A percentile compares a stretch with the other conserved stretches of the same genome.
Evolutionary conservation across 2,329 filamentous ascomycete genomes (phyloP).

Genomic region (Curvularia spicifera): DNA sequence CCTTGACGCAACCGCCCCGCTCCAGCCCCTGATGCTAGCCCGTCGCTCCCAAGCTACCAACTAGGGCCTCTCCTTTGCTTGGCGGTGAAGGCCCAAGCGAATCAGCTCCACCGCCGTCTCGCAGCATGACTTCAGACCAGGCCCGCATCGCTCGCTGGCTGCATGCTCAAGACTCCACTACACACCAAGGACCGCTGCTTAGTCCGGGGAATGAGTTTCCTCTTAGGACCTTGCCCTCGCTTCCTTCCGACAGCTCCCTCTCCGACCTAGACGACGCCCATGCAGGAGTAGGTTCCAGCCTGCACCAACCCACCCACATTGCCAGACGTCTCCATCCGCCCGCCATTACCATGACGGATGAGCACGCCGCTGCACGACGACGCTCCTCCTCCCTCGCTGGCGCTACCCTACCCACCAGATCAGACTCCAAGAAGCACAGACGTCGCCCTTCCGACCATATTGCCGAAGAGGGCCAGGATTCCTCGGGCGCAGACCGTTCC

Average conservation of each 20-base stretch:
- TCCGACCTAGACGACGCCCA: constrained; percentile 31
- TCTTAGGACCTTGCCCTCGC: constrained; percentile 44
- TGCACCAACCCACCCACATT: constrained; percentile 27
- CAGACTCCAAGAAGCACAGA: constrained; percentile 37
- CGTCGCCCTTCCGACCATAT: constrained; percentile 42
- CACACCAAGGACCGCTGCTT: constrained; percentile 34
- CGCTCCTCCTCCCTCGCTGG: constrained; percentile 46
- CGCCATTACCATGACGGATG: constrained; percentile 43
- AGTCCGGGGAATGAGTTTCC: constrained; percentile 49
- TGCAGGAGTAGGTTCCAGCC: constrained; percentile 25
- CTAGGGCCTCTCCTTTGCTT: constrained; percentile 14
- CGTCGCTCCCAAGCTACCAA: constrained; percentile 13
- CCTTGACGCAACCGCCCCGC: constrained; percentile 23
- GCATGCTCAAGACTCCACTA: constrained; percentile 31
- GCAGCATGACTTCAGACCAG: constrained; percentile 31
- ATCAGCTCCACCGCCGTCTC: constrained; percentile 23
- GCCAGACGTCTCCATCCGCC: constrained; percentile 41
- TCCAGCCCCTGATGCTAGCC: constrained; percentile 28
- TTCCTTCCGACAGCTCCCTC: constrained; percentile 39
- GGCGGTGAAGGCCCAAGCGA: constrained; percentile 18
- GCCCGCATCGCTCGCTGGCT: constrained; percentile 44
- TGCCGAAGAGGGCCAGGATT: constrained; percentile 43
- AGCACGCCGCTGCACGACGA: constrained; percentile 38
- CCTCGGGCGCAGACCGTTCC: constrained; percentile 37
- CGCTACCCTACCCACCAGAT: constrained; percentile 29